Evolutionary conservation across 768 basidiomycete species (phyloP), one percentile per base, ranked within the genome.

Genomic region (Lanmaoa rubissima): DNA sequence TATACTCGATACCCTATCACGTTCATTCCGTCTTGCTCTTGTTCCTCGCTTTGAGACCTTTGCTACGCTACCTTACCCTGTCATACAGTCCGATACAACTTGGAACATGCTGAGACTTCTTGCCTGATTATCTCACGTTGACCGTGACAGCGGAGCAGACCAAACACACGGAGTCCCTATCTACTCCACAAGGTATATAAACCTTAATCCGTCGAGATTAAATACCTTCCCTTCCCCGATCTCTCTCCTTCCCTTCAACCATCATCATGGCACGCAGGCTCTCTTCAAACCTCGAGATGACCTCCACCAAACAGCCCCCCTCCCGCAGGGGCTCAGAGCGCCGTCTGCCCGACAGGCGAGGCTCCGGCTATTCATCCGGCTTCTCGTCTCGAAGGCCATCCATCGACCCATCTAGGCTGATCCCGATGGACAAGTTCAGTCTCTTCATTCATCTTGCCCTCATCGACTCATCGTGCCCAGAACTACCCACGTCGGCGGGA

Each of bases 401-500:
- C 53, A 92, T 92, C 67, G 90, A 92, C 70, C 90, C 90, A 53
- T 82, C 82, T 63, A 81, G 80, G 73, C 82, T 92, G 57, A 63
- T 90, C 55, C 88, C 84, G 36, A 92, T 92, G 87, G 85, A 89
- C 79, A 90, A 84, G 90, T 89, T 67, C 61, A 72, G 66, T 53
- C 46, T 61, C 55, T 13, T 59, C 55, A 1, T 53, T 34, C 48
- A 48, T 44, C 34, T 4, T 5, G 1, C 24, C 14, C 28, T 53
- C 51, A 5, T 57, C 53, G 7, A 17, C 53, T 60, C 45, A 64
- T 54, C 59, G 4, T 9, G 0, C 47, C 68, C 72, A 86, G 82
- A 69, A 70, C 74, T 53, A 73, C 74, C 61, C 78, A 82, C 48
- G 68, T 85, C 52, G 78, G 77, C 52, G 87, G 85, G 16, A 74